Base-by-base conservation (phyloP, 1,284 basidiomycete species). In the Pyrrhoderma lamaoense region DNA sequence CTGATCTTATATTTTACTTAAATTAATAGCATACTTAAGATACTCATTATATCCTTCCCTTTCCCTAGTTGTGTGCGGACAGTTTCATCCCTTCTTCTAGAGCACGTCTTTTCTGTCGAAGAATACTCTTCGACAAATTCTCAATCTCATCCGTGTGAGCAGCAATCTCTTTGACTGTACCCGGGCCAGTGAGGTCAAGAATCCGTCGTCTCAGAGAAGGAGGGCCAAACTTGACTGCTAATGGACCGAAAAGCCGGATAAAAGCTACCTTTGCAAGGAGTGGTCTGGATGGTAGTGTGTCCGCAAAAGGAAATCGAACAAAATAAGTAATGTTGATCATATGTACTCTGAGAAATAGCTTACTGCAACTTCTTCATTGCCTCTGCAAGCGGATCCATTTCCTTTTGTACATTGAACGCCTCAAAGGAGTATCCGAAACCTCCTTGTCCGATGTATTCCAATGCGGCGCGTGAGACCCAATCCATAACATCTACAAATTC, bases 341-440 rank as follows among this genome's bases (percentile, higher is more conserved):
- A 18, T 21, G 2, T 9, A 27, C 31, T 14, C 8, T 45, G n/a
- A 45, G 18, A 27, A 9, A 11, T 23, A 31, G 8, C 36, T 48
- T 19, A 78, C 76, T 73, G 71, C 8, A 79, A 57, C 42, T 70
- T 69, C 52, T 69, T 73, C 49, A 77, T 68, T 0, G 75, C 72
- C n/a, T 64, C 62, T 1, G 73, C 66, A 57, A 78, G 78, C 1
- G 70, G 65, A 53, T 73, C 75, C 47, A 67, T 71, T 36, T 68
- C 61, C 8, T 65, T 22, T 11, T 16, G 62, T 16, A 70, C 64
- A 42, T 74, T 68, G 4, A 79, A 63, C 2, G 75, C 71, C 50
- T 74, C 68, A 57, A 79, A 79, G 2, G 74, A 76, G 58, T 79
- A 73, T 0, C 75, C 76, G 0, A 79, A 61, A 8, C 73, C 66